Base-by-base conservation (phyloP, 352 stramenopile species). In the Phytophthora hybrid region DNA sequence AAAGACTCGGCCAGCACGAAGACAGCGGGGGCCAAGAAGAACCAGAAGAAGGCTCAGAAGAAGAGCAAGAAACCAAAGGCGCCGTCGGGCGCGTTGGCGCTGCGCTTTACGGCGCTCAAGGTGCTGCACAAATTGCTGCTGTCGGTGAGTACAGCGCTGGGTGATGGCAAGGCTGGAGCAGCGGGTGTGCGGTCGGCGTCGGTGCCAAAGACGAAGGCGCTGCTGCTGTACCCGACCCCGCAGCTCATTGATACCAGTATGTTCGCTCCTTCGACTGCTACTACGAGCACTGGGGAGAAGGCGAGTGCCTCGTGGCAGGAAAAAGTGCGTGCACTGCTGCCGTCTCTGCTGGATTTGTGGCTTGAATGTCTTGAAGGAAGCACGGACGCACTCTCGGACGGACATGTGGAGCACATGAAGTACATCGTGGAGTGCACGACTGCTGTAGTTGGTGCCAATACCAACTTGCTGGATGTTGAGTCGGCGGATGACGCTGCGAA, bases 361-460 rank as follows among this genome's bases (percentile, higher is more conserved):
- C 75, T 96, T 13, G 87, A 94, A 58, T 93, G 83, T 49, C 31
- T 87, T 0, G 86, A 93, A 21, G 81, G 78, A 32, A 84, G 86
- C 19, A 69, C 62, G 0, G 87, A 94, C 31, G 73, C 78, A 11
- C 76, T 94, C 1, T 82, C 81, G 14, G 83, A 93, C n/a, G 74
- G 85, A 10, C 85, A 88, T 49, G 58, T 93, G 13, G 83, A 93
- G 69, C 85, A 93, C 75, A 87, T 96, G 78, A 82, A 90, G 67
- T 87, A 87, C 55, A 88, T 94, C 63, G 81, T 93, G n/a, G 86
- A 94, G 76, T 88, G 84, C 61, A 71, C 76, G 9, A 87, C 84
- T 2, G 74, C 88, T 46, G 88, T 94, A 16, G 49, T 94, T 23
- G 64, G 71, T 5, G 86, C 80, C 16, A 93, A 92, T 41, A 63